Base-by-base conservation (phyloP, 2,329 filamentous ascomycete genomes). In the Albophoma yamanashiensis region DNA sequence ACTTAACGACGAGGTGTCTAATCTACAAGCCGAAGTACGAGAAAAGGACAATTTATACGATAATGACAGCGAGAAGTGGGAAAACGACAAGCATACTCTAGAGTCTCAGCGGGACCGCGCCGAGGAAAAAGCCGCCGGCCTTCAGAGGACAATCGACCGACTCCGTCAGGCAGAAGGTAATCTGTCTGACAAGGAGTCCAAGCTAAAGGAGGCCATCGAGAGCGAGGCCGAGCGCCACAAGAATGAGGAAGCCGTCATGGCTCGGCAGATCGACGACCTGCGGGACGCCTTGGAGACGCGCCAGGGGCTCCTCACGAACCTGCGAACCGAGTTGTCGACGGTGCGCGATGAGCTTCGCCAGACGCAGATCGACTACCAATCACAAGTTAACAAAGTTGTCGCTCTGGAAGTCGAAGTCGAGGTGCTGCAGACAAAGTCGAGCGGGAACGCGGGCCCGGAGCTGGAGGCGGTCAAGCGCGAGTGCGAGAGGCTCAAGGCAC, bases 391-490 rank as follows among this genome's bases (percentile, higher is more conserved):
- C 64, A 90, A 86, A 69, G 77, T 86, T 2, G 83, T 88, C 60
- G 80, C 81, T 9, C 71, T 92, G 25, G 88, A 92, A 68, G 89
- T 92, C 64, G 89, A 92, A 69, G 79, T 91, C n/a, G 86, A 90
- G 58, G 83, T 90, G 36, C 74, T 92, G 17, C 88, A 91, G 69
- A 67, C 59, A 39, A 70, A 58, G 42, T 40, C 59, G 40, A 31
- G 43, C 40, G 47, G 43, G 6, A 43, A 36, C 20, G 55, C 39
- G 15, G 62, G 56, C 34, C 61, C 58, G 12, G 60, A 63, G 55
- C 63, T 59, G 64, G 62, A 64, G 42, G 64, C 60, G 55, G 60
- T 63, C 40, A 63, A 60, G 60, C 58, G 62, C 9, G 70, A 73
- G 60, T 67, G 69, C 52, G 69, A 70, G 31, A 64, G 58, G 34